Conservation (phyloP, 768 basidiomycete genomes). For the Russula foetens region DNA sequence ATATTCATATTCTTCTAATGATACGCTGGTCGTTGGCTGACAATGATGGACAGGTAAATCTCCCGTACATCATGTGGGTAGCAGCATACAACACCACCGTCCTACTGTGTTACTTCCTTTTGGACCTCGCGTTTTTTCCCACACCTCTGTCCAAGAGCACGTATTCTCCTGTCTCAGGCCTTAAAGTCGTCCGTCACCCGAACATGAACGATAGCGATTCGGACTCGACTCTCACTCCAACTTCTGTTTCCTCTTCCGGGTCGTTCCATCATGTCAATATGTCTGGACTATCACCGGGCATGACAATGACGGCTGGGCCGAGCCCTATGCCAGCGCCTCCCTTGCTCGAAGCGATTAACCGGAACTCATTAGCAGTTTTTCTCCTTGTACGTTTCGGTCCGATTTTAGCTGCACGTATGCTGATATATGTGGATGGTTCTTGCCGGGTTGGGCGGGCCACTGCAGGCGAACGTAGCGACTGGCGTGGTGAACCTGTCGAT, state of each 20-base stretch:
- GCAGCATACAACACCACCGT: conserved; percentile 84
- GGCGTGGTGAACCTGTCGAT: conserved; percentile 77
- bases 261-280: background rate
- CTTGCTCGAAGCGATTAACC: conserved; percentile 76
- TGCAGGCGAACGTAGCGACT: conserved; percentile 80
- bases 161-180: conserved; percentile 31
- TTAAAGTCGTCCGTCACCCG: conserved; percentile 24
- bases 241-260: background rate
- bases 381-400: conserved; percentile 50
- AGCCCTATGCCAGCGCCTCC: conserved; percentile 31
- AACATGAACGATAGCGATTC: background rate
- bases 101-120: conserved; percentile 67
- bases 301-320: conserved; percentile 23
- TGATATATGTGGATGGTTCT: background rate
- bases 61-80: conserved; percentile 85
- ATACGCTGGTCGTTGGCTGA: background rate
- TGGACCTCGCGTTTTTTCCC: conserved; percentile 68
- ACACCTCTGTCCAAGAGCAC: conserved; percentile 28
- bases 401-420: background rate
- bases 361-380: conserved; percentile 72
- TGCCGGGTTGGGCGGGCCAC: background rate
- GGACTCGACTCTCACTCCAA: background rate
- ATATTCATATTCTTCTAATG: conserved; percentile 22
- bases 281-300: background rate
- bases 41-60: conserved; percentile 55